Percentiles rank a stretch among this genome's conserved stretches.
Conservation (phyloP, 2,329 filamentous ascomycete genomes). For the Diaporthe helianthi region DNA sequence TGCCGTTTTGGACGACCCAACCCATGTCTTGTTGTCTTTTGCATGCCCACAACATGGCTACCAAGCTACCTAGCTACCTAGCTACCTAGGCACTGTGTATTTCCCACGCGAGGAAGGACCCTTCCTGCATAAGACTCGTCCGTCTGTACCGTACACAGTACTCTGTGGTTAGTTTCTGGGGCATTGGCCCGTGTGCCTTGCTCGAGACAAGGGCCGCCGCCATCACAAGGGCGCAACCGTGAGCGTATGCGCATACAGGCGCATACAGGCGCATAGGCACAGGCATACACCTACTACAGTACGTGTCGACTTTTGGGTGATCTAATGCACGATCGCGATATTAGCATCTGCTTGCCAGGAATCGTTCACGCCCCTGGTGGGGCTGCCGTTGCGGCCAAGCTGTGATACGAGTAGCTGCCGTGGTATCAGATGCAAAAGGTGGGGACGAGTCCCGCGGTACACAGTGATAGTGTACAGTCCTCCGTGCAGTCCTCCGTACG, state of each 20-base stretch:
- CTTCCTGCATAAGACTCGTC: conserved; percentile 21
- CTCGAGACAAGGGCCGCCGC: conserved; percentile 1
- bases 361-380: conserved; percentile 16
- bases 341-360: conserved; percentile 11
- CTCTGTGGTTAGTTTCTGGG: too few relatives aligned
- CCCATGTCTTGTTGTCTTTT: conserved; percentile 5
- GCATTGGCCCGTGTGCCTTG: conserved; percentile 16
- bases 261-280: conserved; percentile 9
- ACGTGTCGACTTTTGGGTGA: neutral
- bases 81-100: too few relatives aligned
- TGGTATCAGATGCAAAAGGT: conserved; percentile 22
- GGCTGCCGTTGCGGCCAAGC: conserved; percentile 8
- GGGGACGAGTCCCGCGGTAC: too few relatives aligned
- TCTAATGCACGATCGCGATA: conserved; percentile 25
- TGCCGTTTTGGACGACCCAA: conserved; percentile 6
- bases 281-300: neutral
- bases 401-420: conserved; percentile 22
- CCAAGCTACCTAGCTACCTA: too few relatives aligned
- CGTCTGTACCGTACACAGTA: too few relatives aligned
- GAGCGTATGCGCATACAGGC: neutral
- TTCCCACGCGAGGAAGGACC: conserved; percentile 20
- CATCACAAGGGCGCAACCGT: neutral
- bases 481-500: too few relatives aligned
- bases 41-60: conserved; percentile 7
- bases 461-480: conserved; percentile 5